A percentile compares a stretch with the other conserved stretches of the same genome.
phyloP scores from a whole-genome alignment of 1,284 basidiomycete species.

The Inonotus hispidus region DNA sequence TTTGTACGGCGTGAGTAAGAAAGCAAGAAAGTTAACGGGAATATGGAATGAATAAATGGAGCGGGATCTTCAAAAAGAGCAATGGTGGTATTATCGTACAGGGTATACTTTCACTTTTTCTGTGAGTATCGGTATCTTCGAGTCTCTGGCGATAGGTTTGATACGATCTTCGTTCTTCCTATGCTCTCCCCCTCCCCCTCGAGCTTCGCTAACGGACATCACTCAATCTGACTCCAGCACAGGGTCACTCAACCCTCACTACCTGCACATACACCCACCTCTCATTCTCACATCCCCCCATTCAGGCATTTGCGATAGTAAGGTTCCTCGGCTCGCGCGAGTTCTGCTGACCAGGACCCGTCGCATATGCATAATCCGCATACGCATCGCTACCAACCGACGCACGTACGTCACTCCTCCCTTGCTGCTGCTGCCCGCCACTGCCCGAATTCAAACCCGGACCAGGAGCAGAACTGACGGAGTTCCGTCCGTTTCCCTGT shows the following conservation, averaged over 20 bases:
- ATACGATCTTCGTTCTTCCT: background rate
- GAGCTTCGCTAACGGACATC: background rate
- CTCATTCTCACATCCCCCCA: background rate
- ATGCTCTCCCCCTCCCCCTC: background rate
- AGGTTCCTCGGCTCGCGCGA: slow-evolving; percentile 2
- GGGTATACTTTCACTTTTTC: slow-evolving; percentile 3
- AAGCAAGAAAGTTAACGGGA: too few relatives aligned
- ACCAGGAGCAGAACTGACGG: background rate
- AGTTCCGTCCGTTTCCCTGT: background rate
- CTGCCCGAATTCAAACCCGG: background rate
- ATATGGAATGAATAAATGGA: too few relatives aligned
- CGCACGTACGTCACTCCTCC: background rate
- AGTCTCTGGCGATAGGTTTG: too few relatives aligned
- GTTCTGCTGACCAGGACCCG: slow-evolving; percentile 14
- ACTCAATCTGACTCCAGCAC: background rate
- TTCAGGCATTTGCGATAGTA: slow-evolving; percentile 11
- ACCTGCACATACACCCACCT: background rate
- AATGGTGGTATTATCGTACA: slow-evolving; percentile 11
- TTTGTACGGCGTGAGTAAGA: too few relatives aligned
- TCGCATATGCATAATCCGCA: slow-evolving; percentile 16
- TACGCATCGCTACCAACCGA: slow-evolving; percentile 10
- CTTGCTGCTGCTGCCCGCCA: background rate
- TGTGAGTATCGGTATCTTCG: background rate
- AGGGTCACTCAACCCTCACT: background rate
- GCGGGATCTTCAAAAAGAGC: too few relatives aligned